Base-by-base conservation (phyloP, 345 rosid species). In the Psidium guajava region DNA sequence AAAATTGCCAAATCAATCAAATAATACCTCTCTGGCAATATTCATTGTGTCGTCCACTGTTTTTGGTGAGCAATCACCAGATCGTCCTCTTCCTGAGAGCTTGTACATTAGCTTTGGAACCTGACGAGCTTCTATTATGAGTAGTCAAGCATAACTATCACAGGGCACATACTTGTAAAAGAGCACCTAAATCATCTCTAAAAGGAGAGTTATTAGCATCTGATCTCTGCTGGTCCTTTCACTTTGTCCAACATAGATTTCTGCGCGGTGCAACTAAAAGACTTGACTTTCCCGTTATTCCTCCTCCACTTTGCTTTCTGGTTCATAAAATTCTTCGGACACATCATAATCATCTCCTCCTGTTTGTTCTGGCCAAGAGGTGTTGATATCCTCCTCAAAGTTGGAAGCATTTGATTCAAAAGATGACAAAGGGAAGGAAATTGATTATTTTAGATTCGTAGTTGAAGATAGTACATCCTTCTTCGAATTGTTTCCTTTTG, bases 1-100 rank as follows among this genome's bases (percentile, higher is more conserved):
- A 28, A 64, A 64, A 28, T 64, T 64, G 75, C 75, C 32, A 64
- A 15, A 28, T 28, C 75, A 64, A 14, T 49, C 84, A 54, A 64
- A 64, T 64, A 64, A 32, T 90, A 97, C 99, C 98, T 97, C 99
- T 90, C 87, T 96, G 44, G 95, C 99, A 61, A 97, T 94, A 88
- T 93, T 94, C 98, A 97, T 97, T 3, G 98, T 97, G 51, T 95
- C 98, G 36, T 97, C 99, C 83, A 95, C 98, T 86, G 98, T 85
- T 93, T 94, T 53, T 98, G 90, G 82, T 97, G 99, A 57, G 99
- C 99, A 91, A 92, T 95, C 57, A 97, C 98, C 49, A 97, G 96
- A 89, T 97, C 98, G 89, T 95, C 98, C 85, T 97, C 99, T 92
- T 97, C 99, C 99, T 97, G 91, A 50, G 85, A 87, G 80, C 47